Percentiles rank a stretch among this genome's conserved stretches.
phyloP scores from a whole-genome alignment of 2,329 filamentous ascomycete genomes.

The Pseudogymnoascus verrucosus region DNA sequence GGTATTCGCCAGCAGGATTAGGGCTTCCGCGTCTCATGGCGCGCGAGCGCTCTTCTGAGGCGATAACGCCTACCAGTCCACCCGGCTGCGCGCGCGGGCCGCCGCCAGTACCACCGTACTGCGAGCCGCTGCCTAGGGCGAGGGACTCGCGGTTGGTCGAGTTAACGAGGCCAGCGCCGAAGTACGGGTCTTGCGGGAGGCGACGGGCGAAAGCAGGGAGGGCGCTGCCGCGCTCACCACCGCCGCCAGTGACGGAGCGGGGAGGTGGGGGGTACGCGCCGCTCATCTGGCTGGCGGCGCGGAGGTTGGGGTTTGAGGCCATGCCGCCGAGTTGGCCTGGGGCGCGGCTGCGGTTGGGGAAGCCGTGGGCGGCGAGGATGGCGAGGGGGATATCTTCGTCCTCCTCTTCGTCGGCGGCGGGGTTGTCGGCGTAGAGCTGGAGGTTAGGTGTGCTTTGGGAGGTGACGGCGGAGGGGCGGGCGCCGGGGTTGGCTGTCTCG shows the following conservation, averaged over 20 bases:
- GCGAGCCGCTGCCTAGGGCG: constrained; percentile 42
- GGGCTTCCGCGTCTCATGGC: constrained; percentile 74
- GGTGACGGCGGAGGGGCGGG: constrained; percentile 46
- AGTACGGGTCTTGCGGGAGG: constrained; percentile 77
- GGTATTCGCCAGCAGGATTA: constrained; percentile 48
- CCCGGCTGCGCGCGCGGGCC: constrained; percentile 49
- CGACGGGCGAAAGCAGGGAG: constrained; percentile 78
- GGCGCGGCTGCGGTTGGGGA: constrained; percentile 69
- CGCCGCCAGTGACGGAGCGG: constrained; percentile 50
- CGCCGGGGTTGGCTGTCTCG: constrained; percentile 47
- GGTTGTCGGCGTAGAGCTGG: constrained; percentile 30
- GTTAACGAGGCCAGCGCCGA: constrained; percentile 69
- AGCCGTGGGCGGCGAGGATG: constrained; percentile 82
- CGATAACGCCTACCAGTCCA: constrained; percentile 81
- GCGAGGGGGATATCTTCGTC: constrained; percentile 84
- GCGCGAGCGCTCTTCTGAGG: constrained; percentile 70
- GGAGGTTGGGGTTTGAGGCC: constrained; percentile 65
- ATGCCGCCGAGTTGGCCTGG: constrained; percentile 58
- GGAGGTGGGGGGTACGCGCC: constrained; percentile 40
- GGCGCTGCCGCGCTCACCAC: constrained; percentile 28
- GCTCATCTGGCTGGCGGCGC: constrained; percentile 39
- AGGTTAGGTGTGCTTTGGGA: constrained; percentile 59
- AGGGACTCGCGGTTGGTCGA: constrained; percentile 67
- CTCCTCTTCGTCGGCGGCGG: constrained; percentile 56
- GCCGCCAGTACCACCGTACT: constrained; percentile 39